A percentile compares a stretch with the other conserved stretches of the same genome.
phyloP scores from a whole-genome alignment of 257 asterid species.

The Solanum clarkiae region DNA sequence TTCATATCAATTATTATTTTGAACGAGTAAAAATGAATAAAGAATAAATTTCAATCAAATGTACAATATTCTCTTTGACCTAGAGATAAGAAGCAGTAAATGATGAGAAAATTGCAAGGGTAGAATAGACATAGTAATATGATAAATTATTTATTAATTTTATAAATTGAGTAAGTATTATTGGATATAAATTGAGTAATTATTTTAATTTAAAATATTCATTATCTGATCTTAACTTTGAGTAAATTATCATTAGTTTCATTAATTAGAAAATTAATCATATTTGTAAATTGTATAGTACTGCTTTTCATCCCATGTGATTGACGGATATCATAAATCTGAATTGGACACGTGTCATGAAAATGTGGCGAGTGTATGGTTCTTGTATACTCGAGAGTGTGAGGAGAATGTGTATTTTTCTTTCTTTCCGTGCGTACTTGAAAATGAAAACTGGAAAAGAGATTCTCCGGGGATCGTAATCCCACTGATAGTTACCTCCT shows the following conservation, averaged over 20 bases:
- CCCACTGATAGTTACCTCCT: conserved; percentile 1
- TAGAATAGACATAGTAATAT: too few relatives aligned
- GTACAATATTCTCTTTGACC: too few relatives aligned
- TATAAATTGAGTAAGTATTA: too few relatives aligned
- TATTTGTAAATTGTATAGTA: neutral
- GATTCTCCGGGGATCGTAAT: neutral
- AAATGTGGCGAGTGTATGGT: neutral
- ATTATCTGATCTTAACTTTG: neutral
- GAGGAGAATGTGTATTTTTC: neutral
- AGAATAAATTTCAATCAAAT: too few relatives aligned
- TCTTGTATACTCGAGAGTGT: neutral
- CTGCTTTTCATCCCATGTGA: neutral
- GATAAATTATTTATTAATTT: too few relatives aligned
- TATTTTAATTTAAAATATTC: neutral
- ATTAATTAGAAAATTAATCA: neutral
- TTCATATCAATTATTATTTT: too few relatives aligned
- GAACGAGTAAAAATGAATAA: too few relatives aligned
- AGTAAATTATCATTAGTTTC: neutral
- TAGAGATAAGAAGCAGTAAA: too few relatives aligned
- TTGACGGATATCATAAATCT: neutral
- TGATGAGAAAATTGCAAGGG: too few relatives aligned
- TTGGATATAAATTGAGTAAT: neutral
- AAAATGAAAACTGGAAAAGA: conserved; percentile 1
- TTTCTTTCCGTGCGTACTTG: conserved; percentile 18
- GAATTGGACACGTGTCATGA: neutral